Percentiles rank a stretch among this genome's conserved stretches.
Evolutionary conservation across 768 basidiomycete species (phyloP).

Genomic region (Cubamyces sp.): DNA sequence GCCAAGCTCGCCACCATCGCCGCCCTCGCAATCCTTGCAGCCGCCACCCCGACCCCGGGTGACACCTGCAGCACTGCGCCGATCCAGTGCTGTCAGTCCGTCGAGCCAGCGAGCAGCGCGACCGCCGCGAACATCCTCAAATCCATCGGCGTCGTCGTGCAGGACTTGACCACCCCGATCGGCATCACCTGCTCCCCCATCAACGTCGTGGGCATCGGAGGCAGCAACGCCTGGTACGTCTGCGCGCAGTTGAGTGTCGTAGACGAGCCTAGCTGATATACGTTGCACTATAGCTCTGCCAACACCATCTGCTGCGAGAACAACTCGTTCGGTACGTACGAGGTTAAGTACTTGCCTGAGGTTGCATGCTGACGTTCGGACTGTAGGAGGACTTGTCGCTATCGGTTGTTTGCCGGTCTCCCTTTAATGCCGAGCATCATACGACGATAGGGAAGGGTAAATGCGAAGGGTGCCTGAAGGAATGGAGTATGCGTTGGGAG

Average conservation of each 20-base stretch:
- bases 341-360: too few relatives aligned
- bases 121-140: not conserved
- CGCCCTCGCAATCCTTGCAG: conserved; percentile 16
- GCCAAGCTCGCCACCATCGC: conserved; percentile 3
- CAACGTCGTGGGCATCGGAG: conserved; percentile 5
- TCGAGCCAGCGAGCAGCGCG: not conserved
- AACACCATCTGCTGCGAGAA: conserved; percentile 21
- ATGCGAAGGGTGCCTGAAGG: not conserved
- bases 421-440: not conserved
- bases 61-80: conserved; percentile 10
- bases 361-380: not conserved
- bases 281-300: not conserved
- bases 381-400: not conserved
- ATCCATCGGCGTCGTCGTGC: conserved; percentile 3
- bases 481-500: not conserved
- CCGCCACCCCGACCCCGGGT: conserved; percentile 13
- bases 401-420: conserved; percentile 4
- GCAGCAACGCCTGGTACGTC: not conserved
- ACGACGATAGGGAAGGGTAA: not conserved
- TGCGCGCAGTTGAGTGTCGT: too few relatives aligned
- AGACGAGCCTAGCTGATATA: not conserved
- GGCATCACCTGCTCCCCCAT: conserved; percentile 4
- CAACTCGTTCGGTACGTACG: conserved; percentile 8
- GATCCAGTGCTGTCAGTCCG: conserved; percentile 16
- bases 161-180: conserved; percentile 7